Evolutionary conservation across 2,329 filamentous ascomycete species (phyloP), one percentile per base, ranked within the genome.

Genomic region (Ceratocystis ficicola): DNA sequence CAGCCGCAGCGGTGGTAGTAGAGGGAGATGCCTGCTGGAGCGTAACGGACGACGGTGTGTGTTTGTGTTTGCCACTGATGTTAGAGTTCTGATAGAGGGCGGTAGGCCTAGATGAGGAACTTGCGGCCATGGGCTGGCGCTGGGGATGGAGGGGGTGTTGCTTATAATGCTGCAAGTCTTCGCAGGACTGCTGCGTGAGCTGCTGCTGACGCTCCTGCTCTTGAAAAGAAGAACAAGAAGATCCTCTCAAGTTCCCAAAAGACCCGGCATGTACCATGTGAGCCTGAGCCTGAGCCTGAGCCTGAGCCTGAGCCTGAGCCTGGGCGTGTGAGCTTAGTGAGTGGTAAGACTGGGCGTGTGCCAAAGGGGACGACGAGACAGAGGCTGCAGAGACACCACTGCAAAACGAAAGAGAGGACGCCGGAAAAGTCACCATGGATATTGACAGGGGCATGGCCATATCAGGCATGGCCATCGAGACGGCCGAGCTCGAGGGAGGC

Each of bases 181-280:
- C 12, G 7, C 30, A 6, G 22, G 15, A 28, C 5, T 28, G 25
- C 8, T 12, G 12, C 10, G 25, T 12, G 10, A 22, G 52, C 25
- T 6, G 52, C 15, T 57, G 48, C n/a, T 52, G n/a, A 20, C 20
- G 50, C 50, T 55, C 50, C 8, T 55, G 50, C 20, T 22, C 50
- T 10, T n/a, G 48, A 10, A 30, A 30, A 7, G 25, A 57, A 32
- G 15, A 30, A 17, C 10, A 57, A 32, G 52, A 12, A 32, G 48
- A 25, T 50, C 25, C 52, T 57, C 52, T 57, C 8, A 57, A 57
- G n/a, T 32, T 57, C 22, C 52, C 52, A 57, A 30, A 57, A 30
- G 52, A 57, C 52, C 7, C 48, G 22, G 10, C 22, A 32, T 30
- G 52, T 17, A 32, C 25, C 52, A 57, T 57, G 12, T 57, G 52